These are phyloP conservation scores for Aspergillus funiculosus DNA, from an alignment of 495 filamentous ascomycete genomes.

Conservation along the genomic window DNA sequence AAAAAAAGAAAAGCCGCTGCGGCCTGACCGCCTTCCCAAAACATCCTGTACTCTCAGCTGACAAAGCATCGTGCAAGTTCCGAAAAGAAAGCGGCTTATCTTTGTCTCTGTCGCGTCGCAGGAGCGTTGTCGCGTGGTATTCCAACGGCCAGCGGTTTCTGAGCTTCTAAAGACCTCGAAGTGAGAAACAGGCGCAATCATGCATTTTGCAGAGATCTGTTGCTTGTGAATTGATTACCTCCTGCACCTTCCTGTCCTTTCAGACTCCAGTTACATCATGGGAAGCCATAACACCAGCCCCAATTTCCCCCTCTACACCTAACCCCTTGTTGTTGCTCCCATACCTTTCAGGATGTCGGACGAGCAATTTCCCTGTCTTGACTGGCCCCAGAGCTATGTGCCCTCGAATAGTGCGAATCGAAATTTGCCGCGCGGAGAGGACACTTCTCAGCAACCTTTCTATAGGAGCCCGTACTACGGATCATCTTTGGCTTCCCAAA, in stretches of 20 bases:
- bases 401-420: not conserved
- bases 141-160: too few relatives aligned
- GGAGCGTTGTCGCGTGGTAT: not conserved
- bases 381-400: conserved; percentile 4
- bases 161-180: not conserved
- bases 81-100: too few relatives aligned
- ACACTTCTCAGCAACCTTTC: not conserved
- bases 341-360: conserved; percentile 3
- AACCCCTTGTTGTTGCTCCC: not conserved
- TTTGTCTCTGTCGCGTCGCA: conserved; percentile 1
- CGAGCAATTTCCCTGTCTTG: conserved; percentile 5
- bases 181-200: too few relatives aligned
- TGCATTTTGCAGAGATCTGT: too few relatives aligned
- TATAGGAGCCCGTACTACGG: conserved; percentile 6
- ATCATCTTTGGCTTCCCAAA: conserved; percentile 1
- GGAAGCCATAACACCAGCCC: too few relatives aligned
- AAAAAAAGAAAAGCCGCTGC: not conserved
- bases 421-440: not conserved
- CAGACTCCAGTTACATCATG: too few relatives aligned
- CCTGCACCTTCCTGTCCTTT: too few relatives aligned
- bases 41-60: not conserved
- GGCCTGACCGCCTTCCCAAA: conserved; percentile 4
- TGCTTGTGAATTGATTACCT: too few relatives aligned
- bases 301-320: too few relatives aligned
- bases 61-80: not conserved